These are phyloP conservation scores for Linum tenue DNA, from an alignment of 345 rosid species.

Conservation along the genomic window DNA sequence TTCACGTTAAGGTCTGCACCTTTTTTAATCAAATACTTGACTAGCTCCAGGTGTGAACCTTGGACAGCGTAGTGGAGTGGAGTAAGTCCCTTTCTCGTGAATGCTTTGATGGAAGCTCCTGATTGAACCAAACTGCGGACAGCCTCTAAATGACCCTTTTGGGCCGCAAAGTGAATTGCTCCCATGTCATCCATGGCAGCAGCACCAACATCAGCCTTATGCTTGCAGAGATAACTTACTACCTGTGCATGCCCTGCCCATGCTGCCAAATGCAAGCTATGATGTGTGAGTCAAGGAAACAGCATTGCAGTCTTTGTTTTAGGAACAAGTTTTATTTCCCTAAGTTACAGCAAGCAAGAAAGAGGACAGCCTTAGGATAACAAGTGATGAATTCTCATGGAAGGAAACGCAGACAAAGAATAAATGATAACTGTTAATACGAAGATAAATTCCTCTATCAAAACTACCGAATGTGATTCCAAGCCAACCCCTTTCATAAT, in stretches of 20 bases:
- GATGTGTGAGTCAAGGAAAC: conserved; percentile 37
- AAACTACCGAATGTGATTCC: too few species aligned
- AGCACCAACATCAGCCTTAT: conserved; percentile 92
- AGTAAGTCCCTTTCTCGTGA: conserved; percentile 75
- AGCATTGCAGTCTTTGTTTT: not conserved
- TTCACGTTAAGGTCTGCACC: conserved; percentile 50
- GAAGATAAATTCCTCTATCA: too few species aligned
- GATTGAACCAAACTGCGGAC: conserved; percentile 47
- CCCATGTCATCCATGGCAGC: conserved; percentile 98
- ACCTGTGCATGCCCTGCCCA: conserved; percentile 84
- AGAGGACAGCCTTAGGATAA: not conserved
- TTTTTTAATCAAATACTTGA: conserved; percentile 66
- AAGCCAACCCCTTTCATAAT: not conserved
- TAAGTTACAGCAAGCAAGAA: not conserved
- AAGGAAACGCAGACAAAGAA: too few species aligned
- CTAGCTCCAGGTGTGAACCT: conserved; percentile 71
- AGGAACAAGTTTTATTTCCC: not conserved
- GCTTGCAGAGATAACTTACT: conserved; percentile 70
- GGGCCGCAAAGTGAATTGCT: conserved; percentile 93
- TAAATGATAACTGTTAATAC: too few species aligned
- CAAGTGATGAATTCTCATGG: not conserved
- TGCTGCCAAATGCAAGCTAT: conserved; percentile 87
- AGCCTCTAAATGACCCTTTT: conserved; percentile 80
- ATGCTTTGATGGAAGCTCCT: conserved; percentile 60
- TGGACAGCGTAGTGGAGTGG: conserved; percentile 92